phyloP scores from a whole-genome alignment of 2,329 filamentous ascomycete species.

The Grosmannia serpens region DNA sequence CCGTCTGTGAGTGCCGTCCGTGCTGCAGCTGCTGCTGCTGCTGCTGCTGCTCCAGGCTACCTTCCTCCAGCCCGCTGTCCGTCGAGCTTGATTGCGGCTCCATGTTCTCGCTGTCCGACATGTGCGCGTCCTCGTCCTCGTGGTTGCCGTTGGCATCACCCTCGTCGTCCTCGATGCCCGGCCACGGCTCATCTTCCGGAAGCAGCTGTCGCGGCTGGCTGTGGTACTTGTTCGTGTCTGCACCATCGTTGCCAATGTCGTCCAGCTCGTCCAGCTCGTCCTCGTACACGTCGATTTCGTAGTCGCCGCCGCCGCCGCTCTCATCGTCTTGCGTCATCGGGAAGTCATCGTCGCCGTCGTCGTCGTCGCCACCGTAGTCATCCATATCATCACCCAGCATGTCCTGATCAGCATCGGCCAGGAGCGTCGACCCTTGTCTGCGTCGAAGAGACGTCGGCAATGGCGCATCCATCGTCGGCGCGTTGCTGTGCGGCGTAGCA shows the following conservation, averaged over 20 bases:
- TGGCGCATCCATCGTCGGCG: slow-evolving; percentile 30
- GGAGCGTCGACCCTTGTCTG: slow-evolving; percentile 8
- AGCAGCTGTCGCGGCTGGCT: slow-evolving; percentile 11
- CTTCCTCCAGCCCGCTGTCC: slow-evolving; percentile 1
- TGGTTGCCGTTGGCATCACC: not conserved
- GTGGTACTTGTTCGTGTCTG: not conserved
- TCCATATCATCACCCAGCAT: slow-evolving; percentile 9
- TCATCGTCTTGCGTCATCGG: slow-evolving; percentile 23
- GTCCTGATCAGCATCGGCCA: slow-evolving; percentile 17
- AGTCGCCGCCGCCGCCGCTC: slow-evolving; percentile 20
- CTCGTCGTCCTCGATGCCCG: slow-evolving; percentile 37
- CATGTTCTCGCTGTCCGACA: slow-evolving; percentile 39
- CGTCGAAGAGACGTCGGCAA: slow-evolving; percentile 9
- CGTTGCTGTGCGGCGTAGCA: slow-evolving; percentile 62
- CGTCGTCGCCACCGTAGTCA: slow-evolving; percentile 14
- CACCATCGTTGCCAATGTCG: slow-evolving; percentile 9
- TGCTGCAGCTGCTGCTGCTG: not conserved
- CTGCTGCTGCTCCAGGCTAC: not conserved
- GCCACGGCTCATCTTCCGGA: slow-evolving; percentile 46
- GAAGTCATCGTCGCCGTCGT: slow-evolving; percentile 15
- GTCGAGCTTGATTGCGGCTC: slow-evolving; percentile 25
- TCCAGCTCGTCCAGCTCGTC: slow-evolving; percentile 13
- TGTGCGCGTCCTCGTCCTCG: slow-evolving; percentile 13
- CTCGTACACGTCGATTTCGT: slow-evolving; percentile 19
- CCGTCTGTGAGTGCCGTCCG: not conserved